These are phyloP conservation scores for Cymodocea nodosa DNA, from an alignment of 116 monocot species.

Conservation along the genomic window DNA sequence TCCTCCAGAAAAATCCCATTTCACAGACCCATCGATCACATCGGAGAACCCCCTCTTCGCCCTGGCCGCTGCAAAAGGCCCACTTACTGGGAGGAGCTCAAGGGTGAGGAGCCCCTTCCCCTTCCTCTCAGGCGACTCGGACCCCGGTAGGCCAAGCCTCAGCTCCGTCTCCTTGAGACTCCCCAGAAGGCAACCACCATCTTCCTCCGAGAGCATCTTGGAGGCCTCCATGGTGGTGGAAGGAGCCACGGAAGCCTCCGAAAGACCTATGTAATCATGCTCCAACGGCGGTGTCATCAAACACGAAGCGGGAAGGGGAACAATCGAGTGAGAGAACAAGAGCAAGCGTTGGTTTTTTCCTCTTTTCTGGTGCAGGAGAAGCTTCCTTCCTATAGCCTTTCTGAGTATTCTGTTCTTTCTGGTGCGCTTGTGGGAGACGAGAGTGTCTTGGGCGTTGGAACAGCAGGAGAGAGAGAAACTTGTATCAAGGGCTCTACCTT, in stretches of 20 bases:
- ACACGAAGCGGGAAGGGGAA: conserved; percentile 1
- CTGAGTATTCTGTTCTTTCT: neutral
- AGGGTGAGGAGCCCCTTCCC: conserved; percentile 14
- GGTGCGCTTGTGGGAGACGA: neutral
- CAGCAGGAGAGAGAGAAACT: neutral
- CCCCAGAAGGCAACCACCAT: neutral
- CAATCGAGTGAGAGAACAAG: neutral
- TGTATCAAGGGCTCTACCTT: neutral
- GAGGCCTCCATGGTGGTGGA: conserved; percentile 6
- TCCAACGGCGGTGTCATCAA: conserved; percentile 14
- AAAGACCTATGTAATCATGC: conserved; percentile 54
- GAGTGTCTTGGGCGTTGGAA: neutral
- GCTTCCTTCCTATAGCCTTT: conserved; percentile 10
- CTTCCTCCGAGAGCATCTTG: conserved; percentile 7
- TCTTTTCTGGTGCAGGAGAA: neutral
- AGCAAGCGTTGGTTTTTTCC: neutral
- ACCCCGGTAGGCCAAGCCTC: conserved; percentile 59
- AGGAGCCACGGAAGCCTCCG: conserved; percentile 12
- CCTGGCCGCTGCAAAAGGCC: neutral
- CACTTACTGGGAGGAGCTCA: conserved; percentile 1
- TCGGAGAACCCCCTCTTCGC: conserved; percentile 20
- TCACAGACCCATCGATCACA: conserved; percentile 6
- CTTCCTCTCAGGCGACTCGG: conserved; percentile 31
- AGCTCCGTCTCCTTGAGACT: conserved; percentile 53
- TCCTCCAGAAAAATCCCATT: conserved; percentile 10